These are phyloP conservation scores for Lasiodiplodia sp. DNA, from an alignment of 2,329 filamentous ascomycete genomes.

Conservation along the genomic window DNA sequence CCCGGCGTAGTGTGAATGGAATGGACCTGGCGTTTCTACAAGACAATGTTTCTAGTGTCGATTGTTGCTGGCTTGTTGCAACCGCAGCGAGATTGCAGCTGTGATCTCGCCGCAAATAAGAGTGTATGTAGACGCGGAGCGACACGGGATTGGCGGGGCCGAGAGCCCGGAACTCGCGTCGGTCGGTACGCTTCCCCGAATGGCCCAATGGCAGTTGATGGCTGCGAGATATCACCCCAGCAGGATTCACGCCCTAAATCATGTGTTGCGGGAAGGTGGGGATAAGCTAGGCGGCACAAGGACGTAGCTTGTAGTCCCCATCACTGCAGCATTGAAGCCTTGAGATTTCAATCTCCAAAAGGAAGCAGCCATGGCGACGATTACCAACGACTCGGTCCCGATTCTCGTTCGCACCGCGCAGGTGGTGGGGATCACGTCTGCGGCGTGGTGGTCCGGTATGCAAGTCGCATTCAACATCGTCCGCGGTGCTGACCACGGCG, in stretches of 20 bases:
- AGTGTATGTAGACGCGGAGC: background rate
- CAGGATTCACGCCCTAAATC: background rate
- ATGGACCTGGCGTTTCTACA: background rate
- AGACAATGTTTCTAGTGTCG: background rate
- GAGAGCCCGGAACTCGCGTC: constrained; percentile 4
- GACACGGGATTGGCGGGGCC: constrained; percentile 5
- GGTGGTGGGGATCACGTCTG: constrained; percentile 32
- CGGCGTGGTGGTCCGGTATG: constrained; percentile 31
- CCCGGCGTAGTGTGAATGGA: constrained; percentile 9
- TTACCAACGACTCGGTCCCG: constrained; percentile 15
- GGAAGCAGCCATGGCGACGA: background rate
- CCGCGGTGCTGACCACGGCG: constrained; percentile 1
- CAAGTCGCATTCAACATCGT: background rate
- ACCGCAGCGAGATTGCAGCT: background rate
- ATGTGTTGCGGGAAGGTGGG: background rate
- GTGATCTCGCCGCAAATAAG: background rate
- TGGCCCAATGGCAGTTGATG: background rate
- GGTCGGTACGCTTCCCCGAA: background rate
- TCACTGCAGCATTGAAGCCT: background rate
- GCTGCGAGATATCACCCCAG: background rate
- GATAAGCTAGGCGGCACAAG: background rate
- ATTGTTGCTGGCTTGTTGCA: background rate
- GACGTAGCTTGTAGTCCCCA: no score
- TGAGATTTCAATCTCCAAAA: background rate
- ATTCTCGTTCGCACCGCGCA: constrained; percentile 32